Evolutionary conservation across 768 basidiomycete genomes (phyloP), one percentile per base, ranked within the genome.

Genomic region (Rhodotorula diobovata): DNA sequence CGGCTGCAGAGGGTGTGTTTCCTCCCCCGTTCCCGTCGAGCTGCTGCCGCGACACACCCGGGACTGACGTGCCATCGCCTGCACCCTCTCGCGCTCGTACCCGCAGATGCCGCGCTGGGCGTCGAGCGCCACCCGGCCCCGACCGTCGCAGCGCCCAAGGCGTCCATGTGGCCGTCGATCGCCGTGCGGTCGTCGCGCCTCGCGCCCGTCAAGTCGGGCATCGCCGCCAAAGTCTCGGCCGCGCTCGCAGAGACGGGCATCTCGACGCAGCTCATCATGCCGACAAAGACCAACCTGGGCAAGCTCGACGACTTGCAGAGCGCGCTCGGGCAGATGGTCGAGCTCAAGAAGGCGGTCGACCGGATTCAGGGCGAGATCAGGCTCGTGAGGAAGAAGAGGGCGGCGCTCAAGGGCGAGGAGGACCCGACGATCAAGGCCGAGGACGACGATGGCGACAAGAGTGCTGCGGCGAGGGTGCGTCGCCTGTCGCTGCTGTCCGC

Each of bases 151-250:
- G 68, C 69, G 10, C 63, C 73, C 7, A 71, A 72, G 30, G 50
- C 65, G 20, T 59, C 61, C 53, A 66, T 71, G 65, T 73, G 54
- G 67, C 75, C 78, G 12, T 88, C 90, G 4, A 93, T 88, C 14
- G 87, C 87, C 77, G 85, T 95, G 60, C 93, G 96, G 41, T 92
- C 91, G 14, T 88, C 88, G 79, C 94, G 91, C 79, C 83, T 96
- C 37, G 89, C 92, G 2, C 80, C 83, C 45, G 90, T 91, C 25
- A 95, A 93, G 79, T 83, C 87, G 9, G 84, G 87, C 50, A 83
- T 88, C 34, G 85, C 87, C 5, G 86, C 87, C 25, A 91, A 93
- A 78, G 86, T 97, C 76, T 84, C 87, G 16, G 87, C 89, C 68
- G 85, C 88, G 23, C 84, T 97, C 25, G 79, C 84, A 14, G 93